phyloP scores from a whole-genome alignment of 441 rosid species.

The Viola pubescens region DNA sequence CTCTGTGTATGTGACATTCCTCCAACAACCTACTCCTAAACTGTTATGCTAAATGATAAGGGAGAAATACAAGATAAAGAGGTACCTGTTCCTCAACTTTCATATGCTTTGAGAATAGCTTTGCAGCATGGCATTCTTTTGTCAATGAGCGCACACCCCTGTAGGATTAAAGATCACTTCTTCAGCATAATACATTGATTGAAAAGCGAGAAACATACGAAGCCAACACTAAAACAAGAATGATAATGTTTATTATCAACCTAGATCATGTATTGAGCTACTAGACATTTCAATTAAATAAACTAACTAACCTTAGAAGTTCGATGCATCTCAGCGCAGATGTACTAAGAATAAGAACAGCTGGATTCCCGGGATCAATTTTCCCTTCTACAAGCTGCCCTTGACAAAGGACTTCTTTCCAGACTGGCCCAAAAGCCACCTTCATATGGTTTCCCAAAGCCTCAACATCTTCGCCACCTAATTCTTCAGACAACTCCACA shows the following conservation, averaged over 20 bases:
- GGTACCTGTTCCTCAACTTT: constrained; percentile 83
- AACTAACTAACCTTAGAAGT: constrained; percentile 37
- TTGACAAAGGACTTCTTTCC: constrained; percentile 53
- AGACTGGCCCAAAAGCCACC: constrained; percentile 45
- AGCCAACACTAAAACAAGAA: neutral
- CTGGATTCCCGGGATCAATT: constrained; percentile 53
- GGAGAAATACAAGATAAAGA: neutral
- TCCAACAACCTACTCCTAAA: neutral
- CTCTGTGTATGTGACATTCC: neutral
- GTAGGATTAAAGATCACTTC: neutral
- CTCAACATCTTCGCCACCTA: constrained; percentile 35
- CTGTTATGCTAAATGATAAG: neutral
- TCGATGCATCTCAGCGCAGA: constrained; percentile 71
- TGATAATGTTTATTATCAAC: neutral
- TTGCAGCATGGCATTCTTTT: constrained; percentile 56
- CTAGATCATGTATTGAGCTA: too few relatives aligned
- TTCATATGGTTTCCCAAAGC: constrained; percentile 41
- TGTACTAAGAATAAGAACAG: constrained; percentile 48
- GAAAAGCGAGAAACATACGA: neutral
- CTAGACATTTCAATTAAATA: neutral
- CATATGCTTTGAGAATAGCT: constrained; percentile 80
- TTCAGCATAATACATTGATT: neutral
- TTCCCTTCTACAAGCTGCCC: constrained; percentile 39
- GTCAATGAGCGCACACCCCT: constrained; percentile 64
- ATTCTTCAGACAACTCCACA: constrained; percentile 34